These are phyloP conservation scores for Dillenia turbinata DNA, from an alignment of 164 flowering plant species.

Conservation along the genomic window DNA sequence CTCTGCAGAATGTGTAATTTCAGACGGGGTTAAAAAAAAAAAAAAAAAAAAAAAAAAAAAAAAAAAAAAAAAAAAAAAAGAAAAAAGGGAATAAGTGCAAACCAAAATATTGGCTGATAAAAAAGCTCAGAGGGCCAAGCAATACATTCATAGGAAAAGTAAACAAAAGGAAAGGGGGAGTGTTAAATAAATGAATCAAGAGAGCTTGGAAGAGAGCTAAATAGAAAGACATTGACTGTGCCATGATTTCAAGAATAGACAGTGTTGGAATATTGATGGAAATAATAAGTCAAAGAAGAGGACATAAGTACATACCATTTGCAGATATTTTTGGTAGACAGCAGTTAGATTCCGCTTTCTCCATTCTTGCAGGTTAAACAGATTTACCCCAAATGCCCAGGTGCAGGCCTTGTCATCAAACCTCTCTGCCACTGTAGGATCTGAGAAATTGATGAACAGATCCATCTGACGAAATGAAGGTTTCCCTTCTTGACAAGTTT, in stretches of 20 bases:
- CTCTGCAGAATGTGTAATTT: too few relatives aligned
- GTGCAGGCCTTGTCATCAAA: conserved; percentile 71
- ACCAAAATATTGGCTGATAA: too few relatives aligned
- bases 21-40: too few relatives aligned
- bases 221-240: not conserved
- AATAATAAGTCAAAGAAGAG: not conserved
- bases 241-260: not conserved
- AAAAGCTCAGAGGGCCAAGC: too few relatives aligned
- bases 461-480: conserved; percentile 58
- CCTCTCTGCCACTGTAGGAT: conserved; percentile 46
- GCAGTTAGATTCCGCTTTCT: conserved; percentile 54
- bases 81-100: too few relatives aligned
- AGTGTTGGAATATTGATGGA: too few relatives aligned
- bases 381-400: conserved; percentile 97
- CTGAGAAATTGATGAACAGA: conserved; percentile 62
- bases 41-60: too few relatives aligned
- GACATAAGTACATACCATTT: conserved; percentile 45
- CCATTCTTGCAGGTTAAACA: conserved; percentile 82
- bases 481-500: conserved; percentile 59
- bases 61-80: too few relatives aligned
- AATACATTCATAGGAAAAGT: too few relatives aligned
- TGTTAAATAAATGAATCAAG: too few relatives aligned
- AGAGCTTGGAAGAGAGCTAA: too few relatives aligned
- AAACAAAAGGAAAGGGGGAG: too few relatives aligned
- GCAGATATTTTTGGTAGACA: conserved; percentile 53